Percentiles rank a stretch among this genome's conserved stretches.
Conservation (phyloP, 2,329 filamentous ascomycete genomes). For the Gliomastix tumulicola region DNA sequence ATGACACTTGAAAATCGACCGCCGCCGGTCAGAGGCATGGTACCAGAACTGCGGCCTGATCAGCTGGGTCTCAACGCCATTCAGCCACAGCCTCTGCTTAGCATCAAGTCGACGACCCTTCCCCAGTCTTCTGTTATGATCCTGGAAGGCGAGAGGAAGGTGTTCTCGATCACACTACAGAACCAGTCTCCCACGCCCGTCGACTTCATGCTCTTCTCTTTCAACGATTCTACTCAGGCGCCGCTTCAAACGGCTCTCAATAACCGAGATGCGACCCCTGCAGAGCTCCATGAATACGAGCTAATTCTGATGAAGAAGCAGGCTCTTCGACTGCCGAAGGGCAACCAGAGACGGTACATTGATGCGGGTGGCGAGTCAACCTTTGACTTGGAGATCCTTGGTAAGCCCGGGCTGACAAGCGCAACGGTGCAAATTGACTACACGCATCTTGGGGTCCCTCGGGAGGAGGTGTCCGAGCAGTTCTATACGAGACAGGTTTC, state of each 20-base stretch:
- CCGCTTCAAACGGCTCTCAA: conserved; percentile 68
- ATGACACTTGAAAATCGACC: conserved; percentile 40
- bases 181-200: conserved; percentile 73
- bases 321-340: conserved; percentile 51
- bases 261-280: conserved; percentile 69
- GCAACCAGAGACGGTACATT: conserved; percentile 52
- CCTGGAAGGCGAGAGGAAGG: conserved; percentile 77
- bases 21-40: not conserved
- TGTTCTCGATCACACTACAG: conserved; percentile 71
- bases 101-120: conserved; percentile 69
- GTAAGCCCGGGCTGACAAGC: conserved; percentile 76
- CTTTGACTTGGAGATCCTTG: conserved; percentile 79
- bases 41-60: conserved; percentile 39
- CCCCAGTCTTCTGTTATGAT: conserved; percentile 86
- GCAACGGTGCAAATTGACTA: conserved; percentile 83
- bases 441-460: conserved; percentile 65
- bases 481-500: conserved; percentile 83
- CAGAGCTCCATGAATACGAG: conserved; percentile 82
- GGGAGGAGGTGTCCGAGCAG: conserved; percentile 59
- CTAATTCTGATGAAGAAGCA: conserved; percentile 69
- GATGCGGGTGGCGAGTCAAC: conserved; percentile 58
- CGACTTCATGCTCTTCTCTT: conserved; percentile 81
- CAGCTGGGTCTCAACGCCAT: conserved; percentile 67
- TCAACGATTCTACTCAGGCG: conserved; percentile 79
- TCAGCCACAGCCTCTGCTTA: conserved; percentile 67